A percentile compares a stretch with the other conserved stretches of the same genome.
Evolutionary conservation across 805 yeast species (phyloP).

Genomic region (Candida caryicola): DNA sequence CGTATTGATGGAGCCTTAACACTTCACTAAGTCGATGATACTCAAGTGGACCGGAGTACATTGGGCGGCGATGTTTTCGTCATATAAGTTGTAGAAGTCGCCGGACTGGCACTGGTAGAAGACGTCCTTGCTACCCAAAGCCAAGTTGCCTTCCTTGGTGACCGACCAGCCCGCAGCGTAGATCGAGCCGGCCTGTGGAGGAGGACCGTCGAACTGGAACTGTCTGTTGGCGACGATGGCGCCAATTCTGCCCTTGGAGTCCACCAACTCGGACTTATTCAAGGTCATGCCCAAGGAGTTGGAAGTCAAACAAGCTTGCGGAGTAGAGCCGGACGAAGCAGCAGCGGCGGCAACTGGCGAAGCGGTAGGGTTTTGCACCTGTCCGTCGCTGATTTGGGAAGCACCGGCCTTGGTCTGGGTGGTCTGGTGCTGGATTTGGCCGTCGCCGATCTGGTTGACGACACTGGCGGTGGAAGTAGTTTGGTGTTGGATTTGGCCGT

Average conservation of each 20-base stretch:
- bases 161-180: slow-evolving; percentile 31
- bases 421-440: slow-evolving; percentile 28
- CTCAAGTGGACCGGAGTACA: slow-evolving; percentile 53
- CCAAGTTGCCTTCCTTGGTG: slow-evolving; percentile 53
- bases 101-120: slow-evolving; percentile 79
- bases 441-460: slow-evolving; percentile 26
- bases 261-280: slow-evolving; percentile 51
- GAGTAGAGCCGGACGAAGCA: slow-evolving; percentile 2
- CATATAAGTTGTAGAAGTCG: slow-evolving; percentile 75
- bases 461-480: slow-evolving; percentile 19
- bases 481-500: slow-evolving; percentile 46
- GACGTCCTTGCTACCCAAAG: slow-evolving; percentile 56
- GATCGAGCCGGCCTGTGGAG: slow-evolving; percentile 60
- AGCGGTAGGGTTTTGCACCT: slow-evolving; percentile 25
- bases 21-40: slow-evolving; percentile 55
- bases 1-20: slow-evolving; percentile 30
- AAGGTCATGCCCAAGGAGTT: slow-evolving; percentile 54
- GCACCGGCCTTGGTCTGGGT: slow-evolving; percentile 13
- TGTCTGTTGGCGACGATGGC: slow-evolving; percentile 81
- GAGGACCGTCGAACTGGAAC: slow-evolving; percentile 77
- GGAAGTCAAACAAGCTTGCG: slow-evolving; percentile 18
- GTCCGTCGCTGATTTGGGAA: slow-evolving; percentile 30
- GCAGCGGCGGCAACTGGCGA: slow-evolving; percentile 9
- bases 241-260: slow-evolving; percentile 65
- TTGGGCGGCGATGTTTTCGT: slow-evolving; percentile 57